Evolutionary conservation across 805 yeast genomes (phyloP).

Genomic region (Huiozyma sinensis): DNA sequence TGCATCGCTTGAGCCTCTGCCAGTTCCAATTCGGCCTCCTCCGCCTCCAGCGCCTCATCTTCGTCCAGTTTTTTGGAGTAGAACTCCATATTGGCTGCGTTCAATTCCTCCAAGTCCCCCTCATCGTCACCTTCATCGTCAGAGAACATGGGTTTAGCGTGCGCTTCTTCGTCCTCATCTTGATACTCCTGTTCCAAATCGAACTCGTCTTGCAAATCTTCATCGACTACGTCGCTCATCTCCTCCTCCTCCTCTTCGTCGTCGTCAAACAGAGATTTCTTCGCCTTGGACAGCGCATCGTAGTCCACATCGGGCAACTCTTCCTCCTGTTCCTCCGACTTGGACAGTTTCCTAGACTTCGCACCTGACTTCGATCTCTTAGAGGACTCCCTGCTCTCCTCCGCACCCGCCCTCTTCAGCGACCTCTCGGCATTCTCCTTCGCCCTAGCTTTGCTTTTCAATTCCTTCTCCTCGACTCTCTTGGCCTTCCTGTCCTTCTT

Average conservation of each 20-base stretch:
- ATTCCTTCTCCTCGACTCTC: constrained; percentile 25
- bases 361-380: constrained; percentile 7
- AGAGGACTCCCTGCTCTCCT: constrained; percentile 5
- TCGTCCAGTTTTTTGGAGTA: constrained; percentile 58
- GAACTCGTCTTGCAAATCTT: constrained; percentile 35
- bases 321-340: constrained; percentile 5
- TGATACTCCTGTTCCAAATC: constrained; percentile 51
- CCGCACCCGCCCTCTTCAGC: constrained; percentile 10
- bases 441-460: constrained; percentile 18
- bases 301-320: constrained; percentile 56
- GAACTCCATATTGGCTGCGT: constrained; percentile 77
- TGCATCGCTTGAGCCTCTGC: constrained; percentile 47
- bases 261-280: constrained; percentile 67
- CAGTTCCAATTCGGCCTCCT: constrained; percentile 51
- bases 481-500: constrained; percentile 32
- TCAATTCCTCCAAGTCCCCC: constrained; percentile 56
- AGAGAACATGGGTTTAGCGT: constrained; percentile 63
- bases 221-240: constrained; percentile 10
- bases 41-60: constrained; percentile 46
- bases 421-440: constrained; percentile 13
- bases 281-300: constrained; percentile 58
- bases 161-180: constrained; percentile 29
- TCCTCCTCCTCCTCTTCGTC: constrained; percentile 28
- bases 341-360: constrained; percentile 10
- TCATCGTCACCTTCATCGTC: constrained; percentile 59